Conservation (phyloP, 495 filamentous ascomycete genomes). For the Trichoderma gamsii region DNA sequence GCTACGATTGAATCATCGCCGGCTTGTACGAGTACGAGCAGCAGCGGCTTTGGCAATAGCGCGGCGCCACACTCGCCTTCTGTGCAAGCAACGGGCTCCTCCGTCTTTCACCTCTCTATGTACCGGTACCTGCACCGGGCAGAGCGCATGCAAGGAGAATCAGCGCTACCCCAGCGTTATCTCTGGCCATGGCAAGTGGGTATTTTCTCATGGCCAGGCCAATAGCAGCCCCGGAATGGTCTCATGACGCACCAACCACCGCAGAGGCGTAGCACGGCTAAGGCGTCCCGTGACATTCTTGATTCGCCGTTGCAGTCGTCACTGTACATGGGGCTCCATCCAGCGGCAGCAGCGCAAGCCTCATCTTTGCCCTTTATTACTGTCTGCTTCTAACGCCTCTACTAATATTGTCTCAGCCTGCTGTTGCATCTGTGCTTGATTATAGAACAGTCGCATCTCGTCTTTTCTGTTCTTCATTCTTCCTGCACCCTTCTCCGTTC, state of each 20-base stretch:
- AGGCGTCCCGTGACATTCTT: slow-evolving; percentile 2
- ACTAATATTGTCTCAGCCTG: neutral
- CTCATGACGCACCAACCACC: slow-evolving; percentile 14
- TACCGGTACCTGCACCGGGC: neutral
- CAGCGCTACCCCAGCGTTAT: slow-evolving; percentile 1
- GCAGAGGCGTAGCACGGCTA: slow-evolving; percentile 6
- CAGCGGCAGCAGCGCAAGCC: neutral
- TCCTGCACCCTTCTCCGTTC: neutral
- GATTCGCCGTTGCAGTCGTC: neutral
- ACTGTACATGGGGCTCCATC: neutral
- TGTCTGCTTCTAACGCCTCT: neutral
- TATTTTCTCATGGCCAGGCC: neutral
- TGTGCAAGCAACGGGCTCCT: neutral
- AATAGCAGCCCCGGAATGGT: neutral
- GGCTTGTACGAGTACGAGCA: too few species aligned
- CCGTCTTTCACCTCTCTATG: neutral
- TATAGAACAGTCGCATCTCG: neutral
- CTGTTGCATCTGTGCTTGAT: neutral
- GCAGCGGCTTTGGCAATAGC: too few species aligned
- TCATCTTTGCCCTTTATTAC: neutral
- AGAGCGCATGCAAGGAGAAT: slow-evolving; percentile 2
- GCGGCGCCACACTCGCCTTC: neutral
- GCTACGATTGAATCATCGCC: too few species aligned
- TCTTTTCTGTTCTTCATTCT: neutral
- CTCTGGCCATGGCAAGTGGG: neutral